Evolutionary conservation across 495 filamentous ascomycete genomes (phyloP).

Genomic region (Aspergillus sclerotioniger): DNA sequence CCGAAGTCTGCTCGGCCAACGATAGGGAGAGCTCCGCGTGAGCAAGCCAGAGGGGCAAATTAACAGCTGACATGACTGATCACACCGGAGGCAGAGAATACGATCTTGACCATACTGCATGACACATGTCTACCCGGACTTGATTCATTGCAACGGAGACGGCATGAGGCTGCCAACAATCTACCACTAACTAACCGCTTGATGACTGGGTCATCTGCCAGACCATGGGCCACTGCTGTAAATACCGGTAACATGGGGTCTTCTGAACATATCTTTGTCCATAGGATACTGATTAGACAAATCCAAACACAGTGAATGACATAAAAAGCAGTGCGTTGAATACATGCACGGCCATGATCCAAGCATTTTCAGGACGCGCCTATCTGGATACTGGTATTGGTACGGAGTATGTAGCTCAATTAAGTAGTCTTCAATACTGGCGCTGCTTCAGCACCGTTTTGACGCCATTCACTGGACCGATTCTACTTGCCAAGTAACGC

Average conservation of each 20-base stretch:
- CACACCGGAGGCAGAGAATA: background rate
- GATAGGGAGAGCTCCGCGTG: conserved; percentile 39
- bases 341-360: too few relatives aligned
- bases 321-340: too few relatives aligned
- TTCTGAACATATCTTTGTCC: background rate
- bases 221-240: background rate
- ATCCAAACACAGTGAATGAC: background rate
- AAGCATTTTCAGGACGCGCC: too few relatives aligned
- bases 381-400: too few relatives aligned
- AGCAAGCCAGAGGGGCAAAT: background rate
- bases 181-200: background rate
- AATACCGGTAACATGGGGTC: background rate
- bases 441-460: background rate
- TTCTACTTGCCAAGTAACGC: background rate
- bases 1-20: conserved; percentile 59
- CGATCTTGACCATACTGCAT: background rate
- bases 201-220: background rate
- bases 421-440: background rate
- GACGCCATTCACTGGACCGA: background rate
- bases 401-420: background rate
- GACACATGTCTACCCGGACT: background rate
- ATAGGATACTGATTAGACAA: background rate
- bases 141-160: background rate
- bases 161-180: background rate
- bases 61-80: background rate